phyloP scores from a whole-genome alignment of 768 basidiomycete genomes.

The Auriscalpium microsporum region DNA sequence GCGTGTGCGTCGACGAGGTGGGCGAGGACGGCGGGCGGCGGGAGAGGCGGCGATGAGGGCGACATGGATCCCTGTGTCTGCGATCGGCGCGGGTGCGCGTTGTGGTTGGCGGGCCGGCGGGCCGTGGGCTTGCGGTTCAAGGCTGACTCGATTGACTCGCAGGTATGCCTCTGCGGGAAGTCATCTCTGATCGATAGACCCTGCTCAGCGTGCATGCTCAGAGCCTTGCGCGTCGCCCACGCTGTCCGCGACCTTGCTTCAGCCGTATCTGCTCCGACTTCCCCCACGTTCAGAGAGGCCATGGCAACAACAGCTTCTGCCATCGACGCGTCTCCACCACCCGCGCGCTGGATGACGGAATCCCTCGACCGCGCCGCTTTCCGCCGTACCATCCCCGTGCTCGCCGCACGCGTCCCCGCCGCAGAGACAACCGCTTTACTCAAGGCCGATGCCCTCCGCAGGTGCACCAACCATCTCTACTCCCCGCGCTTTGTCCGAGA shows the following conservation, averaged over 20 bases:
- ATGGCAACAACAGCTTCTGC: no score
- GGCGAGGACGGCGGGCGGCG: constrained; percentile 35
- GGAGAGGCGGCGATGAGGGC: constrained; percentile 8
- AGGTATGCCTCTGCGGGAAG: not conserved
- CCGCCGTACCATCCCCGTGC: constrained; percentile 51
- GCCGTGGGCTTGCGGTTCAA: not conserved
- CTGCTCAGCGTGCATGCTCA: no score
- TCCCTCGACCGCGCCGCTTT: constrained; percentile 60
- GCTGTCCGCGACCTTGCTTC: not conserved
- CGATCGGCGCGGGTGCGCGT: not conserved
- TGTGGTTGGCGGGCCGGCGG: not conserved
- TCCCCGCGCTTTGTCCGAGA: no score
- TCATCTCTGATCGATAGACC: no score
- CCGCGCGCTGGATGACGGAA: constrained; percentile 41
- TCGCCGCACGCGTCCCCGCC: constrained; percentile 59
- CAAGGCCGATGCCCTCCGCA: constrained; percentile 48
- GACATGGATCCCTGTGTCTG: not conserved
- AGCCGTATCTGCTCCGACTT: not conserved
- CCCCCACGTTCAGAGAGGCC: no score
- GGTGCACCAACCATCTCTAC: constrained; percentile 32
- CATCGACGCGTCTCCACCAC: constrained; percentile 34
- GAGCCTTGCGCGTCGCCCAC: not conserved
- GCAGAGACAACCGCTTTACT: constrained; percentile 46
- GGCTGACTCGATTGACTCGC: no score
- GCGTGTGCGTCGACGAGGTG: constrained; percentile 86